Evolutionary conservation across 2,329 filamentous ascomycete species (phyloP), one percentile per base, ranked within the genome.

Genomic region (Diaporthe sp.): DNA sequence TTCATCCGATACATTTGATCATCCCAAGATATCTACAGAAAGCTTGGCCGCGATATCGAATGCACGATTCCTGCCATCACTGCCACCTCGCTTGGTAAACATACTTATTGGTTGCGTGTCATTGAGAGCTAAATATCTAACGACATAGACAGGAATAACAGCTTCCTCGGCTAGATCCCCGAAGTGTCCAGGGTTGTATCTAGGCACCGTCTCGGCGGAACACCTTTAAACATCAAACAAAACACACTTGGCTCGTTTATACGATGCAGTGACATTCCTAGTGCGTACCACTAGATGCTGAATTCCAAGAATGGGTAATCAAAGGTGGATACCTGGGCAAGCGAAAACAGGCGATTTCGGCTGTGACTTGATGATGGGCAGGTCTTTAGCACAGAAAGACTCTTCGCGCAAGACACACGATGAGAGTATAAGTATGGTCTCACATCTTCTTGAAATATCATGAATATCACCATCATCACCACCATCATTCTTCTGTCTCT

Each of bases 161-260:
- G 30, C 44, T 30, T 25, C 13, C 32, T 39, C 47, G 32, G 22
- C 13, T 53, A 39, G 22, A n/a, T 35, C 32, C 32, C 30, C n/a
- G n/a, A 53, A 4, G 12, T 35, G 22, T 19, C 10, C 13, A 47
- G 63, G 9, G 32, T 30, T 68, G 63, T 39, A 53, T 53, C 39
- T 39, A 39, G 63, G 32, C 3, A 39, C 13, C 22, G n/a, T n/a
- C 32, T 22, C n/a, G 30, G 63, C 63, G n/a, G 63, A 53, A 39
- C 44, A 39, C 63, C 47, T 32, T 27, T 68, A 68, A 68, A 68
- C 63, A 27, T 68, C 63, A 68, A 53, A 68, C 63, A 68, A 68
- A 53, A 53, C 47, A 39, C 22, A 53, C 63, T 53, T 53, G 63
- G 63, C 63, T 68, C 25, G 63, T 68, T 68, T 68, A 68, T 68